Conservation (phyloP, 495 filamentous ascomycete species). For the Aspergillus heteromorphus region DNA sequence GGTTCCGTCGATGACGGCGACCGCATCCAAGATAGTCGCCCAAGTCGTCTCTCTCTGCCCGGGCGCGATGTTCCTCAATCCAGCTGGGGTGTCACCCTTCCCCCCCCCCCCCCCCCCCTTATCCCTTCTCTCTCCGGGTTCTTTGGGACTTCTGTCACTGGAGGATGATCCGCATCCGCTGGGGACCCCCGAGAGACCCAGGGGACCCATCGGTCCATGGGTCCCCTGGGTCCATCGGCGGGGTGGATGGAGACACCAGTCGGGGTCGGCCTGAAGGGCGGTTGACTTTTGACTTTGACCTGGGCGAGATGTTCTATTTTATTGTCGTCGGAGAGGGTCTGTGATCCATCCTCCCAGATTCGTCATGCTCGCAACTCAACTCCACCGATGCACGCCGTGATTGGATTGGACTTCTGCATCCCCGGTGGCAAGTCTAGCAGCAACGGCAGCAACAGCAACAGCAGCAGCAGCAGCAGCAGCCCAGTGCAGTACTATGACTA, state of each 20-base stretch:
- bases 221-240: too few relatives aligned
- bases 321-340: neutral
- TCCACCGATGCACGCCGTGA: constrained; percentile 11
- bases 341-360: constrained; percentile 8
- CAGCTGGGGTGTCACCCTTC: constrained; percentile 15
- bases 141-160: neutral
- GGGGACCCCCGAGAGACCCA: too few relatives aligned
- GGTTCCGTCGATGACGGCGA: constrained; percentile 12
- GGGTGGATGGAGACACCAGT: too few relatives aligned
- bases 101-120: neutral
- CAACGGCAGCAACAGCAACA: neutral
- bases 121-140: too few relatives aligned
- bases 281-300: neutral
- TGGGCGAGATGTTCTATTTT: neutral
- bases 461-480: too few relatives aligned
- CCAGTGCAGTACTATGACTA: too few relatives aligned
- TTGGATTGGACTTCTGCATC: constrained; percentile 16
- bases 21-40: constrained; percentile 14
- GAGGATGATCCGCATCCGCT: neutral
- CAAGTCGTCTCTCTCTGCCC: constrained; percentile 10
- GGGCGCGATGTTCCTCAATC: constrained; percentile 9
- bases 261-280: too few relatives aligned
- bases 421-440: constrained; percentile 18
- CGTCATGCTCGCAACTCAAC: constrained; percentile 5
- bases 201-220: too few relatives aligned